Percentiles rank a stretch among this genome's conserved stretches.
These are phyloP conservation scores for Neopestalotiopsis sp. DNA, from an alignment of 2,329 filamentous ascomycete species.

Conservation along the genomic window DNA sequence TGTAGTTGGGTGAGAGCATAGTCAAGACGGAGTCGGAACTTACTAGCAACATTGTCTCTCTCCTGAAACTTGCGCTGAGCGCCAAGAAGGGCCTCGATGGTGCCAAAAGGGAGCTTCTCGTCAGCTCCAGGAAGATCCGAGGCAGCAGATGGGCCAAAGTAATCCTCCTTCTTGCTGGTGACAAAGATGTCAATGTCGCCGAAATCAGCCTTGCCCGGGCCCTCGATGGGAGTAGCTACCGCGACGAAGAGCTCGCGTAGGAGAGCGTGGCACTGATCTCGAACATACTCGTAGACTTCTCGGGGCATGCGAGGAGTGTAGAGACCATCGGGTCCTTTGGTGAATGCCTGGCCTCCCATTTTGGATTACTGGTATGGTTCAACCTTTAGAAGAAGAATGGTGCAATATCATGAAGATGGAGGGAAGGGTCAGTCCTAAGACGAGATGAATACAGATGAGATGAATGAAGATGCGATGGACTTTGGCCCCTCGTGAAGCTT, in stretches of 20 bases:
- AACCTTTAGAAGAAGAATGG: neutral
- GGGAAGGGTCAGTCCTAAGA: no score
- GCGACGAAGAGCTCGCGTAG: slow-evolving; percentile 58
- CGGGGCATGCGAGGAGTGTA: slow-evolving; percentile 70
- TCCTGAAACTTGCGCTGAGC: slow-evolving; percentile 47
- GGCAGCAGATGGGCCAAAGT: slow-evolving; percentile 20
- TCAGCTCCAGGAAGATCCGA: neutral
- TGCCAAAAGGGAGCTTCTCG: slow-evolving; percentile 27
- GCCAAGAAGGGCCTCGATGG: slow-evolving; percentile 47
- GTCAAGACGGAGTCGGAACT: neutral
- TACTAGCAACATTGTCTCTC: slow-evolving; percentile 20
- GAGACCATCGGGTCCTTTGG: slow-evolving; percentile 51
- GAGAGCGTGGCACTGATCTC: slow-evolving; percentile 47
- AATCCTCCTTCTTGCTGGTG: slow-evolving; percentile 36
- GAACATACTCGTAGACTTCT: slow-evolving; percentile 60
- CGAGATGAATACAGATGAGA: no score
- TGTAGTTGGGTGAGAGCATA: neutral
- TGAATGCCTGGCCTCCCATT: slow-evolving; percentile 74
- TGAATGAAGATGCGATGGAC: no score
- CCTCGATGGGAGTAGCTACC: slow-evolving; percentile 69
- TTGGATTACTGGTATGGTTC: neutral
- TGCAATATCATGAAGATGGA: neutral
- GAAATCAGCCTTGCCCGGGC: slow-evolving; percentile 67
- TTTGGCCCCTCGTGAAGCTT: no score
- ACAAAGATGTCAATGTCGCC: slow-evolving; percentile 80